phyloP scores from a whole-genome alignment of 2,329 filamentous ascomycete genomes.

The Xylaria sp. region DNA sequence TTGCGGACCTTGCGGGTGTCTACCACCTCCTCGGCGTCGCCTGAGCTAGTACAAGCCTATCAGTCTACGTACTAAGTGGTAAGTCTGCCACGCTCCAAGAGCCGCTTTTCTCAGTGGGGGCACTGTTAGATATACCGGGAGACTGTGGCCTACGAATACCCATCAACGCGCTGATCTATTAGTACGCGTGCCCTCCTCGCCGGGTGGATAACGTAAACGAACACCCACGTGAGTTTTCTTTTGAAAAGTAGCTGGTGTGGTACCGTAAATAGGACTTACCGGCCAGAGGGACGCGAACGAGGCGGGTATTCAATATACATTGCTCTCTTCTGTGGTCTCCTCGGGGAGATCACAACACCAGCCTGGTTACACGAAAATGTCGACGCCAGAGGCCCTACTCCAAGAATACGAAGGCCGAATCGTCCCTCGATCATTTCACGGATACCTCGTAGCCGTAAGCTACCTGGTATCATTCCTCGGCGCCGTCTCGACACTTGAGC shows the following conservation, averaged over 20 bases:
- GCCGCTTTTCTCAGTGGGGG: background rate
- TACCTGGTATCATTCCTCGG: conserved; percentile 79
- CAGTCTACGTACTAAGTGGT: background rate
- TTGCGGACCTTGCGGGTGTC: background rate
- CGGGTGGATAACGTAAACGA: background rate
- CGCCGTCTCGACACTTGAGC: conserved; percentile 77
- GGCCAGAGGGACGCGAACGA: background rate
- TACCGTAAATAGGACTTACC: background rate
- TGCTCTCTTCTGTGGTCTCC: background rate
- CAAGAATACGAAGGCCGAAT: conserved; percentile 50
- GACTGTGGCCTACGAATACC: background rate
- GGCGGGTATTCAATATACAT: background rate
- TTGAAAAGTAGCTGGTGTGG: background rate
- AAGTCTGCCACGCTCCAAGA: background rate
- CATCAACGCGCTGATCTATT: background rate
- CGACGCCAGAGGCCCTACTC: conserved; percentile 42
- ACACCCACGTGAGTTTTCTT: background rate
- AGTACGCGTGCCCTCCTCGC: background rate
- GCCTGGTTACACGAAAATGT: conserved; percentile 31
- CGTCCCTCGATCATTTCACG: conserved; percentile 56
- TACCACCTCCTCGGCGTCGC: background rate
- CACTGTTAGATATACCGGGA: background rate
- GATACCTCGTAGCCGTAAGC: conserved; percentile 73
- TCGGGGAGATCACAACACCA: background rate
- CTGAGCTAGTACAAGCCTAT: background rate